phyloP scores from a whole-genome alignment of 441 rosid species.

The Pelargonium fulgidum region DNA sequence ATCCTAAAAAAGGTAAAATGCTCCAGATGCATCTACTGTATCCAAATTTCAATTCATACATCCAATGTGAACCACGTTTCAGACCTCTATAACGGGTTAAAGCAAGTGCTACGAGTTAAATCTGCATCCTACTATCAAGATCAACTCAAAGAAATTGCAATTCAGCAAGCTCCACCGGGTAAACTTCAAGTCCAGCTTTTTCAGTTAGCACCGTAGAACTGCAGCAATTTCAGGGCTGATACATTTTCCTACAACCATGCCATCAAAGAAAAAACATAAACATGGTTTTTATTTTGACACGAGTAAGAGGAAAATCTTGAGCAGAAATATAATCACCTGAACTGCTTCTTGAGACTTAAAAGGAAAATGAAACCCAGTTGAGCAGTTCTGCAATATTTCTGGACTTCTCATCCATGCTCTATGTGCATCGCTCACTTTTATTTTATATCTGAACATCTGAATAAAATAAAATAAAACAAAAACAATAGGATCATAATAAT shows the following conservation, averaged over 20 bases:
- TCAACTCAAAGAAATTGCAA: slow-evolving; percentile 12
- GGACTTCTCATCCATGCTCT: slow-evolving; percentile 89
- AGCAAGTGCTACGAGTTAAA: slow-evolving; percentile 6
- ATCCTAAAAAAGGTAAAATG: slow-evolving; percentile 21
- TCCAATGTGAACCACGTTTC: slow-evolving; percentile 8
- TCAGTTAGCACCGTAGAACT: slow-evolving; percentile 51
- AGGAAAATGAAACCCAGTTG: slow-evolving; percentile 71
- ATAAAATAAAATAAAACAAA: slow-evolving; percentile 2
- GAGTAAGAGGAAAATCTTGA: background rate
- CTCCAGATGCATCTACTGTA: slow-evolving; percentile 12
- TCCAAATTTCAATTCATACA: background rate
- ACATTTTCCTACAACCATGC: slow-evolving; percentile 51
- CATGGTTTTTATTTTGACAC: slow-evolving; percentile 6
- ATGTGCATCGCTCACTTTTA: slow-evolving; percentile 66
- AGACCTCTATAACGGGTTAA: background rate
- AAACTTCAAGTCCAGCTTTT: slow-evolving; percentile 15
- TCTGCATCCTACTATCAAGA: slow-evolving; percentile 15
- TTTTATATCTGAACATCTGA: slow-evolving; percentile 71
- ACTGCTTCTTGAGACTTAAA: slow-evolving; percentile 27
- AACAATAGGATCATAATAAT: too few species aligned
- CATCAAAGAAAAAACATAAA: slow-evolving; percentile 1
- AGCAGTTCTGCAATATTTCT: slow-evolving; percentile 64
- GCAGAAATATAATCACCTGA: slow-evolving; percentile 35
- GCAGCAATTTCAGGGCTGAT: slow-evolving; percentile 43
- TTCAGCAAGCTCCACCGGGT: slow-evolving; percentile 12